Conservation (phyloP, 2,329 filamentous ascomycete species). For the Colletotrichum tropicale region DNA sequence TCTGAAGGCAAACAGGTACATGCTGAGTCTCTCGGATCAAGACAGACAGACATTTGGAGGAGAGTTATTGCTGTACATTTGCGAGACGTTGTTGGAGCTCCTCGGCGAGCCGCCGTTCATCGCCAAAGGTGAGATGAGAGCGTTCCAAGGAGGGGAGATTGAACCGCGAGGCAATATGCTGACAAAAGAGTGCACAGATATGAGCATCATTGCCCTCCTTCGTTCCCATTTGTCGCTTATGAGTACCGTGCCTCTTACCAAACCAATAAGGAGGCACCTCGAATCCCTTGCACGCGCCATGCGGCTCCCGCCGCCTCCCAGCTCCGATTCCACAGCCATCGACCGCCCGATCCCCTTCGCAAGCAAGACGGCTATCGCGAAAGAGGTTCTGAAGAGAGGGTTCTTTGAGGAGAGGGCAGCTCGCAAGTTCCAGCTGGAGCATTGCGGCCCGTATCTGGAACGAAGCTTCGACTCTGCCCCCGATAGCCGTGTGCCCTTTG, state of each 20-base stretch:
- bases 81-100: conserved; percentile 31
- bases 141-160: background rate
- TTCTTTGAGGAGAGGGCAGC: background rate
- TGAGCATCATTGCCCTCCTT: background rate
- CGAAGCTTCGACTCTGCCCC: conserved; percentile 72
- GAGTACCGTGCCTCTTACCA: background rate
- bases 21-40: conserved; percentile 26
- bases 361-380: background rate
- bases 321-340: background rate
- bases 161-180: background rate
- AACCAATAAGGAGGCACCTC: background rate
- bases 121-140: background rate
- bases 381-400: background rate
- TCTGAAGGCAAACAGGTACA: conserved; percentile 51
- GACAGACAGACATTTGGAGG: conserved; percentile 35
- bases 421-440: conserved; percentile 66
- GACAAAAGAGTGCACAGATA: background rate
- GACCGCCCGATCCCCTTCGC: background rate
- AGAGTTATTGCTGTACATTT: conserved; percentile 40
- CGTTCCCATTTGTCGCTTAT: background rate
- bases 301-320: background rate
- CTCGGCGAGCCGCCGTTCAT: background rate
- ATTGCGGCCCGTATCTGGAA: conserved; percentile 77
- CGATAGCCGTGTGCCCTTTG: conserved; percentile 72
- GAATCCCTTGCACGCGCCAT: background rate